Evolutionary conservation across 2,329 filamentous ascomycete genomes (phyloP).

Genomic region (Reticulascus tulasneorum): DNA sequence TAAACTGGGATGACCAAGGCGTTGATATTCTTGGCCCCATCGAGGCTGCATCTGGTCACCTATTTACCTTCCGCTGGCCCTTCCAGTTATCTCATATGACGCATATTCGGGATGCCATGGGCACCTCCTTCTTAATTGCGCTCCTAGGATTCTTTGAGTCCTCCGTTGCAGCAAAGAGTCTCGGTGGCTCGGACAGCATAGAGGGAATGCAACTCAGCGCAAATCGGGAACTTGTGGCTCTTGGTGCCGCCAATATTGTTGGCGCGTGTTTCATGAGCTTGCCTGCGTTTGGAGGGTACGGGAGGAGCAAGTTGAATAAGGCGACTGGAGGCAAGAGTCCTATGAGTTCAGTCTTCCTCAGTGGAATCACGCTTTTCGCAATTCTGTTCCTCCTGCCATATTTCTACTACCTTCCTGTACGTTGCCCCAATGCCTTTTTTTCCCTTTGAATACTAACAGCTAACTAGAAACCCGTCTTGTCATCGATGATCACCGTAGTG

Average conservation of each 20-base stretch:
- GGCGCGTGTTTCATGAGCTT: conserved; percentile 89
- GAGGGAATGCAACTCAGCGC: conserved; percentile 79
- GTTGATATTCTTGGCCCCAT: conserved; percentile 81
- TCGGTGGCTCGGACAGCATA: conserved; percentile 68
- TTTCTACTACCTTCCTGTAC: conserved; percentile 91
- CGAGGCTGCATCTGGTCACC: conserved; percentile 64
- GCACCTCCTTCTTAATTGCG: conserved; percentile 88
- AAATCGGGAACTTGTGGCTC: conserved; percentile 87
- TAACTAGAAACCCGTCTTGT: conserved; percentile 81
- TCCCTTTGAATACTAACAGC: not conserved
- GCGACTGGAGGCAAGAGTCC: conserved; percentile 88
- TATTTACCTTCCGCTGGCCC: conserved; percentile 82
- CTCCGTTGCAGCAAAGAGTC: conserved; percentile 88
- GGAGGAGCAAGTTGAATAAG: conserved; percentile 90
- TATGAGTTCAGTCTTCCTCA: conserved; percentile 87
- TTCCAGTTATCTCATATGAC: conserved; percentile 73
- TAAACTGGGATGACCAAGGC: conserved; percentile 75
- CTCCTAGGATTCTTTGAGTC: conserved; percentile 98
- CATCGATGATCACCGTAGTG: conserved; percentile 90
- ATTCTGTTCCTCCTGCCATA: conserved; percentile 82
- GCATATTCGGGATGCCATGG: conserved; percentile 81
- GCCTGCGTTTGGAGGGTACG: conserved; percentile 93
- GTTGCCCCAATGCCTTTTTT: conserved; percentile 28
- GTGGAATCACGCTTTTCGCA: conserved; percentile 74
- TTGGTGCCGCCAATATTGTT: conserved; percentile 87